Percentiles rank a stretch among this genome's conserved stretches.
Conservation (phyloP, 805 yeast species). For the Saccharomycopsis schoenii region DNA sequence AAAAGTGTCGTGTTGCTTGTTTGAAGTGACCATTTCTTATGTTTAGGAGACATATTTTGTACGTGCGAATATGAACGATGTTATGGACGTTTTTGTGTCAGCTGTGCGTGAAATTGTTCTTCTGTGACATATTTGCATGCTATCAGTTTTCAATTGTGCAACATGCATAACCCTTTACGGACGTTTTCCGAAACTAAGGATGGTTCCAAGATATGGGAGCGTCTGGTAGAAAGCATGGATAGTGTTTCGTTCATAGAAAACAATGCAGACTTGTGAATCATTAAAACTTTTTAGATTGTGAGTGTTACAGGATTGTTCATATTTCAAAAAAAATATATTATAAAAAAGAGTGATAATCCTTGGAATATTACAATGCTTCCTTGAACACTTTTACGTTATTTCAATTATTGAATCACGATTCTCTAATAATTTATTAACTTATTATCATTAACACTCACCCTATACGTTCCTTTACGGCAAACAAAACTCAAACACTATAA, state of each 20-base stretch:
- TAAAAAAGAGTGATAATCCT: not conserved
- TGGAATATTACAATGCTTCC: not conserved
- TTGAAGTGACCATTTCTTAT: not conserved
- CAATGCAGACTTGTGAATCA: no score
- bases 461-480: not conserved
- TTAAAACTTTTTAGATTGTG: no score
- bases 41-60: not conserved
- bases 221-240: not conserved
- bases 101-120: not conserved
- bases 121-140: not conserved
- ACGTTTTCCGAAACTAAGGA: not conserved
- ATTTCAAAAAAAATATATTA: no score
- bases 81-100: not conserved
- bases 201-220: constrained; percentile 1
- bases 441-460: not conserved
- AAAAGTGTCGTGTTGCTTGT: no score
- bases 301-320: no score
- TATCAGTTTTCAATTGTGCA: not conserved
- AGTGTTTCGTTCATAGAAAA: not conserved
- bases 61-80: not conserved
- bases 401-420: no score
- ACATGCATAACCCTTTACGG: not conserved
- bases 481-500: not conserved
- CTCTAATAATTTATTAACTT: not conserved
- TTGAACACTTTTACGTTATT: no score